These are phyloP conservation scores for Penicillium turbatum DNA, from an alignment of 495 filamentous ascomycete species.

Conservation along the genomic window DNA sequence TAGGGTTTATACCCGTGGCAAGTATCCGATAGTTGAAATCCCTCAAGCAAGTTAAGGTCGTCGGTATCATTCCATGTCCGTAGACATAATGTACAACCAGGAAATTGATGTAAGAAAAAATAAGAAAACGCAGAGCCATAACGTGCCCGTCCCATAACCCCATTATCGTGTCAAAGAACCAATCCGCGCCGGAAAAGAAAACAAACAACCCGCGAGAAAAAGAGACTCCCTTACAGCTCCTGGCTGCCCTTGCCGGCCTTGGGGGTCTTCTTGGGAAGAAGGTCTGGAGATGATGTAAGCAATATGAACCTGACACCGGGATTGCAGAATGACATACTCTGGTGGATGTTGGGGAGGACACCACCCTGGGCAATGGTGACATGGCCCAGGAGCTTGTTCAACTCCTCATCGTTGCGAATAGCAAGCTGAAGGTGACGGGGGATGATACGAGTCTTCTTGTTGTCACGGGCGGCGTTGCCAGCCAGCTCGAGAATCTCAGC, in stretches of 20 bases:
- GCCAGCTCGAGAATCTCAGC: conserved; percentile 98
- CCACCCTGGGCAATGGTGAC: conserved; percentile 99
- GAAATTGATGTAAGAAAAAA: conserved; percentile 59
- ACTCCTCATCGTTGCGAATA: conserved; percentile 98
- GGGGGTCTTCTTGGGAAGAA: conserved; percentile 95
- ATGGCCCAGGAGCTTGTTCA: conserved; percentile 99
- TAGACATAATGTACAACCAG: conserved; percentile 93
- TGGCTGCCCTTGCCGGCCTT: conserved; percentile 92
- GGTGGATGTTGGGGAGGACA: conserved; percentile 98
- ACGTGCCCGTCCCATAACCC: conserved; percentile 78
- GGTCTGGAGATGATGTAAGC: conserved; percentile 63
- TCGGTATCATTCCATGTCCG: conserved; percentile 59
- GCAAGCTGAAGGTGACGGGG: conserved; percentile 98
- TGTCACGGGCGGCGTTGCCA: conserved; percentile 97
- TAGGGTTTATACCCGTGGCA: conserved; percentile 15
- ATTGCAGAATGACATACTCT: conserved; percentile 63
- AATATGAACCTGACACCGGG: neutral
- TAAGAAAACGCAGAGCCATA: conserved; percentile 70
- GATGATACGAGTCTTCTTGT: conserved; percentile 99
- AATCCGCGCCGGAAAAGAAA: conserved; percentile 56
- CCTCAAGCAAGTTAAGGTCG: conserved; percentile 33
- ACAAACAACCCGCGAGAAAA: conserved; percentile 50
- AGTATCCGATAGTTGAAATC: conserved; percentile 30
- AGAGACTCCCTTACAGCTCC: conserved; percentile 68
- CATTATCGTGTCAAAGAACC: conserved; percentile 80